Evolutionary conservation across 192 early-diverging fungal species (phyloP).

Genomic region (Coemansia sp.): DNA sequence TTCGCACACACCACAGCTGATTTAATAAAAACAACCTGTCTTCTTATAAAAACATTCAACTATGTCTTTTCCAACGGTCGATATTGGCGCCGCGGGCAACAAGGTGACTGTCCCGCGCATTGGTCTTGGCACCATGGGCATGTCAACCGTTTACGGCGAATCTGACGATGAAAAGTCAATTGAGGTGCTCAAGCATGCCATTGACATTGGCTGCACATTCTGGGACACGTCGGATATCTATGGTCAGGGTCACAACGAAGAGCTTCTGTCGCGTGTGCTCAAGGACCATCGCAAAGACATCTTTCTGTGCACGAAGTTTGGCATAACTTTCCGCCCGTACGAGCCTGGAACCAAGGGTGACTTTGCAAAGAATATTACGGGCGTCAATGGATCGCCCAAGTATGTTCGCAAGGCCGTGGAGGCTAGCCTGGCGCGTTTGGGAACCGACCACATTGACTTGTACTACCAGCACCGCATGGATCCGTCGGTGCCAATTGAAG

Average conservation of each 20-base stretch:
- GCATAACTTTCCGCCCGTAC: constrained; percentile 8
- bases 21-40: neutral
- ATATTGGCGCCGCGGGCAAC: constrained; percentile 31
- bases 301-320: constrained; percentile 66
- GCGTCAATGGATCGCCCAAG: constrained; percentile 50
- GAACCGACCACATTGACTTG: constrained; percentile 59
- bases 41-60: neutral
- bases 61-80: neutral
- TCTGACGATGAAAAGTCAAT: constrained; percentile 37
- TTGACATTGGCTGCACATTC: constrained; percentile 56
- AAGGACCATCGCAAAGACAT: constrained; percentile 54
- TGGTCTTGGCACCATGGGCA: constrained; percentile 31
- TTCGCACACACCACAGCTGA: neutral
- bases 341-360: constrained; percentile 22
- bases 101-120: constrained; percentile 29
- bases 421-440: constrained; percentile 53
- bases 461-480: constrained; percentile 67
- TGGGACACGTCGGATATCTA: constrained; percentile 66
- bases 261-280: constrained; percentile 52
- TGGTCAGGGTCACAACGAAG: constrained; percentile 58
- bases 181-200: constrained; percentile 48
- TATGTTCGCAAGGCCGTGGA: constrained; percentile 53
- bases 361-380: constrained; percentile 9
- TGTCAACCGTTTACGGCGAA: constrained; percentile 46
- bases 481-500: constrained; percentile 58